Base-by-base conservation (phyloP, 768 basidiomycete species). In the Auriscalpium microsporum region DNA sequence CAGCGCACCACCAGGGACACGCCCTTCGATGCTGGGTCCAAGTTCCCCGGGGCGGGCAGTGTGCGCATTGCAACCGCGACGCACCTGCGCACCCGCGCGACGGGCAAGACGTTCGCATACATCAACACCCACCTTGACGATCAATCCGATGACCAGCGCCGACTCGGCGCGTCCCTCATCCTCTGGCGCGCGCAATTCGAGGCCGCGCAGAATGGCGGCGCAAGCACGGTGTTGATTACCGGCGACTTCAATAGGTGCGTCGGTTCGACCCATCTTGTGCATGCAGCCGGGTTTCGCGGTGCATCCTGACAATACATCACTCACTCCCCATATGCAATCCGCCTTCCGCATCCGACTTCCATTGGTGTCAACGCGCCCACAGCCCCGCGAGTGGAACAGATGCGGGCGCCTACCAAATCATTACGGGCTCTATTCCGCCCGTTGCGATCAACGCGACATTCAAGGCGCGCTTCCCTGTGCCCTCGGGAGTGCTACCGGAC, bases 41-140 rank as follows among this genome's bases (percentile, higher is more conserved):
- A 59, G 48, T 80, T 71, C 65, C 79, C 79, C 10, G 77, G 75
- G 23, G 79, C 79, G 10, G 77, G 79, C 10, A 77, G 73, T 1
- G 61, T 72, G 47, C 73, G 80, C 21, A 71, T 81, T 48, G 79
- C 78, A 62, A 80, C 78, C 9, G 72, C 69, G 0, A 69, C 72
- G 0, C 75, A 68, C 55, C 73, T 80, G 62, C 63, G 62, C 23
- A 46, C 62, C 36, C 63, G 61, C n/a, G 45, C 52, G 8, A 44
- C 48, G 1, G 58, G 62, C 23, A 56, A 59, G 21, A 62, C 65
- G 11, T 71, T 81, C 54, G 71, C 73, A 2, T 58, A 76, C 9
- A 69, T 82, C 34, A 82, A 81, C 65, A 77, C 78, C 0, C 80
- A 82, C 63, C 65, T 82, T 34, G 81, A 82, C 65, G 71, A 82